phyloP scores from a whole-genome alignment of 2,329 filamentous ascomycete genomes.

The Hypoxylon rubiginosum region DNA sequence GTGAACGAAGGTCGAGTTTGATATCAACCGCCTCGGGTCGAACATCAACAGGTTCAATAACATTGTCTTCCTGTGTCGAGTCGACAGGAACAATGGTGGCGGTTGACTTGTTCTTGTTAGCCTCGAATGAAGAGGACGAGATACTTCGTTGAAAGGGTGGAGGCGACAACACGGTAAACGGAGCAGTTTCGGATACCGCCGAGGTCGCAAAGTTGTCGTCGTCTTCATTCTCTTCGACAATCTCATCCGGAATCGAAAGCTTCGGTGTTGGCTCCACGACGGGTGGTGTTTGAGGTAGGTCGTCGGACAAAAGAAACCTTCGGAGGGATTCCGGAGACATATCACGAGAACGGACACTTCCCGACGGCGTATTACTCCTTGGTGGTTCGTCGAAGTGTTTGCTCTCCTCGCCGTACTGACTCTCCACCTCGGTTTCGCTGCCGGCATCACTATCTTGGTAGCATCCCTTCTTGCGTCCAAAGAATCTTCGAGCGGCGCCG shows the following conservation, averaged over 20 bases:
- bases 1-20: conserved; percentile 45
- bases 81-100: conserved; percentile 36
- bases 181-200: conserved; percentile 59
- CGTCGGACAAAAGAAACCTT: conserved; percentile 65
- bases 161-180: conserved; percentile 65
- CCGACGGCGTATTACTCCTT: conserved; percentile 55
- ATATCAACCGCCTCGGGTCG: conserved; percentile 22
- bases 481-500: conserved; percentile 62
- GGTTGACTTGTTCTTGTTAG: conserved; percentile 38
- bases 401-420: conserved; percentile 48
- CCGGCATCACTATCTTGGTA: conserved; percentile 54
- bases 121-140: conserved; percentile 47
- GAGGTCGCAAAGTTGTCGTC: conserved; percentile 74
- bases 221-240: conserved; percentile 66
- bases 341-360: conserved; percentile 62
- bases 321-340: conserved; percentile 69
- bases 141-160: conserved; percentile 62
- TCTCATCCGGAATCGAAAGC: conserved; percentile 61
- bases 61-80: conserved; percentile 21
- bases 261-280: conserved; percentile 53
- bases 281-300: conserved; percentile 53
- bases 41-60: conserved; percentile 27
- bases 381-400: conserved; percentile 50
- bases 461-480: conserved; percentile 59
- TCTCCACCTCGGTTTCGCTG: conserved; percentile 41